Conservation (phyloP, 1,139 yeast species). For the Candida neerlandica region DNA sequence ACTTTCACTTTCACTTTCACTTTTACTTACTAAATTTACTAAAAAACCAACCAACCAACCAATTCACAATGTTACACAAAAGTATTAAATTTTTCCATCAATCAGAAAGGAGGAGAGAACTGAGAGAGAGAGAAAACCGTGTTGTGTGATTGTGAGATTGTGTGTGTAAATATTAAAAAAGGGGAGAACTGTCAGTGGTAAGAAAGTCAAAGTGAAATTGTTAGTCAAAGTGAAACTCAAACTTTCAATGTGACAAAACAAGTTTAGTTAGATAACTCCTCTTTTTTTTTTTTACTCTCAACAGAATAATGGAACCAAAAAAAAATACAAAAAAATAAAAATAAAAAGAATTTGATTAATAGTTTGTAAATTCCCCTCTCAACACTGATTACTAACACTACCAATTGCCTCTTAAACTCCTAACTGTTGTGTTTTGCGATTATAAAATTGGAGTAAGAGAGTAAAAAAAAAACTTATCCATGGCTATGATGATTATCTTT, state of each 20-base stretch:
- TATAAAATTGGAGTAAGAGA: too few relatives aligned
- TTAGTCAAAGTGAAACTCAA: too few relatives aligned
- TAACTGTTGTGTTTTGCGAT: too few relatives aligned
- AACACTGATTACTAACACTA: neutral
- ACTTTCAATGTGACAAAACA: too few relatives aligned
- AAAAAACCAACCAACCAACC: neutral
- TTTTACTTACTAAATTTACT: conserved; percentile 1
- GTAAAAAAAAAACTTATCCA: neutral
- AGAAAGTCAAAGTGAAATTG: too few relatives aligned
- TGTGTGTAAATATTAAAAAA: too few relatives aligned
- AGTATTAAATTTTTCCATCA: neutral
- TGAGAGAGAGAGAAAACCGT: too few relatives aligned
- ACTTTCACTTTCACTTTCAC: neutral
- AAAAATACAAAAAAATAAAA: neutral
- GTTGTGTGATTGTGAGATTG: too few relatives aligned
- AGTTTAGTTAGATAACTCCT: too few relatives aligned
- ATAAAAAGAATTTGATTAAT: too few relatives aligned
- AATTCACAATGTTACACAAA: neutral
- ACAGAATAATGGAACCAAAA: conserved; percentile 3
- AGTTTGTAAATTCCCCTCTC: neutral
- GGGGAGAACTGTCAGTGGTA: too few relatives aligned
- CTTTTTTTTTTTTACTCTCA: neutral
- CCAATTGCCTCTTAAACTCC: too few relatives aligned
- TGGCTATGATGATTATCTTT: neutral
- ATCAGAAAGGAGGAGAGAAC: neutral